These are phyloP conservation scores for Pichia norvegensis DNA, from an alignment of 1,139 yeast species.

Conservation along the genomic window DNA sequence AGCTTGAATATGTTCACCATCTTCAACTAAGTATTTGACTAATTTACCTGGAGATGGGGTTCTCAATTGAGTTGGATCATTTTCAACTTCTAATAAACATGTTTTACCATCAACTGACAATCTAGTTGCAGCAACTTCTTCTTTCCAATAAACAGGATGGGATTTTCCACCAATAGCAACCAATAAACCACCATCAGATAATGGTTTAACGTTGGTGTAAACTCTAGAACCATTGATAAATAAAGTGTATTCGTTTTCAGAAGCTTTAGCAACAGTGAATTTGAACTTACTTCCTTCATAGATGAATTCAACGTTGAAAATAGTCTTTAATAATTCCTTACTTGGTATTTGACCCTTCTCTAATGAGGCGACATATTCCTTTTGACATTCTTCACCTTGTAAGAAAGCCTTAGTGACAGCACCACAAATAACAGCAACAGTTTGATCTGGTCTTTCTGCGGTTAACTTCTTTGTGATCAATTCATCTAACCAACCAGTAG, in stretches of 20 bases:
- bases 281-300: constrained; percentile 90
- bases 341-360: constrained; percentile 95
- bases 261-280: constrained; percentile 91
- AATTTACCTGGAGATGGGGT: constrained; percentile 99
- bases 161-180: constrained; percentile 87
- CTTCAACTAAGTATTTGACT: constrained; percentile 86
- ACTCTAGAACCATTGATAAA: constrained; percentile 90
- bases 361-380: constrained; percentile 61
- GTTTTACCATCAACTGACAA: constrained; percentile 92
- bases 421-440: constrained; percentile 90
- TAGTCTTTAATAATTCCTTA: constrained; percentile 69
- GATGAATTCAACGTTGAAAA: constrained; percentile 88
- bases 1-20: constrained; percentile 84
- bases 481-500: constrained; percentile 98
- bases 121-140: constrained; percentile 95
- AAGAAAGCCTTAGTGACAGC: constrained; percentile 92
- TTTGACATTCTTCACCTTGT: constrained; percentile 63
- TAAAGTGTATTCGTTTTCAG: constrained; percentile 74
- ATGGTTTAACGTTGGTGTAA: constrained; percentile 75
- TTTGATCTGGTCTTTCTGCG: constrained; percentile 92
- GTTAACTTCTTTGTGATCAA: constrained; percentile 87
- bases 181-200: constrained; percentile 91
- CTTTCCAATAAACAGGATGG: constrained; percentile 95
- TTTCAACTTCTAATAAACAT: constrained; percentile 85
- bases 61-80: constrained; percentile 96